These are phyloP conservation scores for Corymbia calophylla DNA, from an alignment of 441 rosid genomes.

Conservation along the genomic window DNA sequence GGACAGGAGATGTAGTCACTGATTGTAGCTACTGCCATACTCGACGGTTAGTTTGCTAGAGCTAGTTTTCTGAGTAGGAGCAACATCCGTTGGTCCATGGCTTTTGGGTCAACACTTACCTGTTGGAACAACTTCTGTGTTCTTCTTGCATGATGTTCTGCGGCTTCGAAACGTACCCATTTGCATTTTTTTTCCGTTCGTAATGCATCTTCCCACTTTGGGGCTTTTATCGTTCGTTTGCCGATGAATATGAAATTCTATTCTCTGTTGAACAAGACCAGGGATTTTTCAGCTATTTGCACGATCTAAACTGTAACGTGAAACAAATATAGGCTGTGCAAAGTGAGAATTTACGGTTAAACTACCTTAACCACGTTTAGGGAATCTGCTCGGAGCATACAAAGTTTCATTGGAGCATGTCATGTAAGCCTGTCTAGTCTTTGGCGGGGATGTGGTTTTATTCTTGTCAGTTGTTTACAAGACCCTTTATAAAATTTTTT, in stretches of 20 bases:
- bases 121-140: not conserved
- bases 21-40: not conserved
- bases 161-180: not conserved
- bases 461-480: not conserved
- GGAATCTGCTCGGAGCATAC: not conserved
- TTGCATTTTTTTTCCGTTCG: not conserved
- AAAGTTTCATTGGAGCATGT: not conserved
- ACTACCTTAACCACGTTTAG: not conserved
- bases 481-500: not conserved
- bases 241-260: not conserved
- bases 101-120: not conserved
- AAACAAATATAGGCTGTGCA: not conserved
- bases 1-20: not conserved
- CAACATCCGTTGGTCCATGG: not conserved
- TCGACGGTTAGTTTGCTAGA: not conserved
- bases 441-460: not conserved
- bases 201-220: not conserved
- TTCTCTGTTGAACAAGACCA: not conserved
- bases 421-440: not conserved
- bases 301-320: not conserved
- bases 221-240: not conserved
- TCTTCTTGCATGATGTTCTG: not conserved
- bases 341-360: not conserved
- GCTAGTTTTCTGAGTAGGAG: not conserved
- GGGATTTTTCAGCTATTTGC: not conserved